phyloP scores from a whole-genome alignment of 2,329 filamentous ascomycete genomes.

The Proliferodiscus dingleyae region DNA sequence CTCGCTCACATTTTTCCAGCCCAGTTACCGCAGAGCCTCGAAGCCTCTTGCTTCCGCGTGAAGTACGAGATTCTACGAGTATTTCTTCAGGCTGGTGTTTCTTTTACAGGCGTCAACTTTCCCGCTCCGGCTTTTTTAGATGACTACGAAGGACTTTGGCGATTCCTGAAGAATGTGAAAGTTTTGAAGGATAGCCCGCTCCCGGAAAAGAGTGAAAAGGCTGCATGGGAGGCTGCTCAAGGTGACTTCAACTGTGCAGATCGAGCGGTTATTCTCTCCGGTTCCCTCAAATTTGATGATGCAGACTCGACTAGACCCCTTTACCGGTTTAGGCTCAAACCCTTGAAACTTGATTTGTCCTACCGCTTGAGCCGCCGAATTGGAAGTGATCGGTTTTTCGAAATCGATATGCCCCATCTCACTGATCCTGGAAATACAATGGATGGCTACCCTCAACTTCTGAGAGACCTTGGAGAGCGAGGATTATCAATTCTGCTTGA shows the following conservation, averaged over 20 bases:
- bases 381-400: slow-evolving; percentile 54
- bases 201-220: slow-evolving; percentile 41
- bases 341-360: slow-evolving; percentile 43
- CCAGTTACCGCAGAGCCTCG: slow-evolving; percentile 18
- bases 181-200: slow-evolving; percentile 42
- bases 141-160: slow-evolving; percentile 39
- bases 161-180: slow-evolving; percentile 35
- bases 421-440: no score
- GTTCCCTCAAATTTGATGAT: slow-evolving; percentile 36
- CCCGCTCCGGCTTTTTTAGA: not conserved
- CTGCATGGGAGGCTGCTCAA: slow-evolving; percentile 39
- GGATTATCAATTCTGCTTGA: slow-evolving; percentile 34
- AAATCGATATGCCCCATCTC: slow-evolving; percentile 47
- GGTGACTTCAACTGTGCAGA: slow-evolving; percentile 30
- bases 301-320: slow-evolving; percentile 34
- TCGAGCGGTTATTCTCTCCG: slow-evolving; percentile 41
- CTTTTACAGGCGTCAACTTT: slow-evolving; percentile 17
- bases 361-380: slow-evolving; percentile 52
- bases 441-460: slow-evolving; percentile 22
- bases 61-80: slow-evolving; percentile 30
- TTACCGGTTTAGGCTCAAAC: slow-evolving; percentile 44
- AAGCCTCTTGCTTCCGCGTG: slow-evolving; percentile 15
- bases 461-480: slow-evolving; percentile 31
- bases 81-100: slow-evolving; percentile 23
- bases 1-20: no score